These are phyloP conservation scores for Phellinidium pouzarii DNA, from an alignment of 1,284 basidiomycete species.

Conservation along the genomic window DNA sequence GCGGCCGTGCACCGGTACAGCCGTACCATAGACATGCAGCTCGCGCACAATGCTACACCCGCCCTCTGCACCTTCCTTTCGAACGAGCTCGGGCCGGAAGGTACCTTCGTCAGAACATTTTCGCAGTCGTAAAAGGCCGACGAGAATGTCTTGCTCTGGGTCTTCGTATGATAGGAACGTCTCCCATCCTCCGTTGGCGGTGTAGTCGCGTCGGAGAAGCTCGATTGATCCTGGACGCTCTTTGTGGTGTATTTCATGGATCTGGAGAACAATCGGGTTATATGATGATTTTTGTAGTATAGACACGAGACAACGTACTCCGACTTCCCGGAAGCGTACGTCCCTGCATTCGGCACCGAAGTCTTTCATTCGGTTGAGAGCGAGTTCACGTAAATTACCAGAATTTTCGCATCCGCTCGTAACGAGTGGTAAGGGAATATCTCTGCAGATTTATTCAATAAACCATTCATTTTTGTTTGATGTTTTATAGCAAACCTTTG, in stretches of 20 bases:
- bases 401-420: conserved; percentile 97
- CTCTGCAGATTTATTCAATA: conserved; percentile 41
- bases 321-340: conserved; percentile 96
- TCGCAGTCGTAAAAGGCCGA: conserved; percentile 87
- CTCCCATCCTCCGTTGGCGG: conserved; percentile 98
- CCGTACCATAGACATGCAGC: conserved; percentile 98
- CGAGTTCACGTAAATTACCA: conserved; percentile 94
- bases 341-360: conserved; percentile 98
- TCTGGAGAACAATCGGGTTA: conserved; percentile 42
- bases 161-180: conserved; percentile 99
- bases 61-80: conserved; percentile 59
- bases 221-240: conserved; percentile 95
- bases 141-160: conserved; percentile 92
- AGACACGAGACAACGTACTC: conserved; percentile 48
- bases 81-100: conserved; percentile 87
- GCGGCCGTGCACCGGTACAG: conserved; percentile 93
- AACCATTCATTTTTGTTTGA: conserved; percentile 6
- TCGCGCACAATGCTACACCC: conserved; percentile 94
- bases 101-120: conserved; percentile 97
- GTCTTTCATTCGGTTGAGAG: conserved; percentile 97
- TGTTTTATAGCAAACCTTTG: conserved; percentile 56
- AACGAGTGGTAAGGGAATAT: conserved; percentile 93
- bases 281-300: no score
- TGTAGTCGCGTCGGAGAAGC: conserved; percentile 93
- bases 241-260: conserved; percentile 98